Conservation (phyloP, 768 basidiomycete species). For the Auricularia heimuer region DNA sequence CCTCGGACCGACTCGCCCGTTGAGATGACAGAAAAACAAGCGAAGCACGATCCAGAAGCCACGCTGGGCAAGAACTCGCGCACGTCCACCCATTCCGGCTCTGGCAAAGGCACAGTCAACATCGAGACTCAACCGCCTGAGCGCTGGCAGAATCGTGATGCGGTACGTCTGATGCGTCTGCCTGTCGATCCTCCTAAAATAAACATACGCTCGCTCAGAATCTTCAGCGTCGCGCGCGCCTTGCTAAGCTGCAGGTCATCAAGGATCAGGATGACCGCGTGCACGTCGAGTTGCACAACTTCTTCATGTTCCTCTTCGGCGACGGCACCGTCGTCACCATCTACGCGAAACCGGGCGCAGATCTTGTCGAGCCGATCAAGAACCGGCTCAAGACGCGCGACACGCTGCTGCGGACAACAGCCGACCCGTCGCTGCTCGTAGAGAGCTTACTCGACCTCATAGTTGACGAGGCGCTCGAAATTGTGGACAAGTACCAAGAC, state of each 20-base stretch:
- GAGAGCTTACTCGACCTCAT: slow-evolving; percentile 63
- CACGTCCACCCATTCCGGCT: neutral
- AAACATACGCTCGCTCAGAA: neutral
- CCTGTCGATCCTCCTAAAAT: neutral
- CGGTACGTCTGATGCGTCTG: neutral
- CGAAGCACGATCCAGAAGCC: neutral
- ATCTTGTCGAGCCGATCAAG: slow-evolving; percentile 46
- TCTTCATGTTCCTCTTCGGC: slow-evolving; percentile 59
- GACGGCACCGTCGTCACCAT: slow-evolving; percentile 33
- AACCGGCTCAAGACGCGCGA: slow-evolving; percentile 48
- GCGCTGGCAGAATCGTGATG: neutral
- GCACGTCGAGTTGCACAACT: slow-evolving; percentile 46
- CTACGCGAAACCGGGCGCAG: slow-evolving; percentile 33
- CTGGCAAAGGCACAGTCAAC: neutral
- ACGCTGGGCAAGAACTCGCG: slow-evolving; percentile 1
- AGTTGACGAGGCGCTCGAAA: slow-evolving; percentile 57
- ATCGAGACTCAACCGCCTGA: neutral
- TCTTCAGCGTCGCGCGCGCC: neutral
- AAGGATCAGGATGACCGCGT: slow-evolving; percentile 30
- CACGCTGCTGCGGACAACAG: slow-evolving; percentile 49
- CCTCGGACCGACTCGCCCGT: neutral
- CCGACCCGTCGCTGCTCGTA: slow-evolving; percentile 59
- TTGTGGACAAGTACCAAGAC: slow-evolving; percentile 58
- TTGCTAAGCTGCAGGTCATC: neutral
- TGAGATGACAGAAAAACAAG: neutral